phyloP scores from a whole-genome alignment of 2,329 filamentous ascomycete genomes.

The Diaporthe ilicicola region DNA sequence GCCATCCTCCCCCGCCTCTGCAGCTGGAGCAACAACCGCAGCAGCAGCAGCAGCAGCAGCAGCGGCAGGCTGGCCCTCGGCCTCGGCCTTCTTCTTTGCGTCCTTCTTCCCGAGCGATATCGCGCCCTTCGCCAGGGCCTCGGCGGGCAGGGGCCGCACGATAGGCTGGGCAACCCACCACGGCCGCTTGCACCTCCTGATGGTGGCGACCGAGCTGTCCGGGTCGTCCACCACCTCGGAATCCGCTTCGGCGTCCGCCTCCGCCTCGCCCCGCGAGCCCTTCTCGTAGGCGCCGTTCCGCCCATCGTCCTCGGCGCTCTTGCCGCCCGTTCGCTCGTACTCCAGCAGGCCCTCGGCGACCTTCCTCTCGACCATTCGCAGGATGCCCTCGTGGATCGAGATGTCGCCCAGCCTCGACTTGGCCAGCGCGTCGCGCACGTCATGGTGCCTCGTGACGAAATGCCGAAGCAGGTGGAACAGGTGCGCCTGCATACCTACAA shows the following conservation, averaged over 20 bases:
- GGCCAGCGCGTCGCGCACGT: conserved; percentile 87
- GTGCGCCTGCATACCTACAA: conserved; percentile 86
- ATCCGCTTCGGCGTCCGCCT: conserved; percentile 37
- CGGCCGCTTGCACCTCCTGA: conserved; percentile 78
- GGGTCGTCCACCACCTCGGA: conserved; percentile 51
- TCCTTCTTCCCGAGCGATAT: conserved; percentile 73
- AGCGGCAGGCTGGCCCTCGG: conserved; percentile 12
- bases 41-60: not conserved
- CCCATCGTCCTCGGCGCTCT: conserved; percentile 50
- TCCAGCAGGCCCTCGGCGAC: conserved; percentile 78
- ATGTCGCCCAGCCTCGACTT: conserved; percentile 76
- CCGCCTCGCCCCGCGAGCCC: conserved; percentile 40
- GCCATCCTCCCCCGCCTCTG: not conserved
- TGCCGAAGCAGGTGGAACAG: conserved; percentile 91
- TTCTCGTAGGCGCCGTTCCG: conserved; percentile 40
- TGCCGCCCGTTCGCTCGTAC: conserved; percentile 63
- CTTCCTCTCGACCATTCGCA: conserved; percentile 77
- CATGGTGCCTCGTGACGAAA: conserved; percentile 80
- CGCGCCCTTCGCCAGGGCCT: conserved; percentile 84
- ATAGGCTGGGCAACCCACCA: conserved; percentile 94
- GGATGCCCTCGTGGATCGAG: conserved; percentile 77
- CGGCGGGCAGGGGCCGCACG: conserved; percentile 83
- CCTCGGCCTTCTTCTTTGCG: conserved; percentile 37
- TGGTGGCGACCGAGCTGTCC: conserved; percentile 71
- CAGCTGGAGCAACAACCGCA: not conserved